Evolutionary conservation across 495 filamentous ascomycete species (phyloP), one percentile per base, ranked within the genome.

Genomic region (Cercophora sp.): DNA sequence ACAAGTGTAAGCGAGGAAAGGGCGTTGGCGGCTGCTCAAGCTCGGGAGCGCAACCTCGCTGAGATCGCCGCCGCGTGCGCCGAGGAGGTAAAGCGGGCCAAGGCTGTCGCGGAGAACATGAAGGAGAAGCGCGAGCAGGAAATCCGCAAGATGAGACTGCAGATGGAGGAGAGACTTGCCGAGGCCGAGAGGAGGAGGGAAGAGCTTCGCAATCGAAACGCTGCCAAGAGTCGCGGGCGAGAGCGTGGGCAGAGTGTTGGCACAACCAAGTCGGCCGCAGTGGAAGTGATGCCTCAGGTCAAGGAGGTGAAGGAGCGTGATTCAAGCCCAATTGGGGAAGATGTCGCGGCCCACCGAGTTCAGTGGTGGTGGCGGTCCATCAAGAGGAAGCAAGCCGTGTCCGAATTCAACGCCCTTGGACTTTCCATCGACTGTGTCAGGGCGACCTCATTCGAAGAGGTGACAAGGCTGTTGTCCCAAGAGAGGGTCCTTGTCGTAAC

Each of bases 61-160:
- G 90, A 96, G 67, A 95, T 97, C 23, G 87, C 91, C 9, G 93
- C 92, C 31, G 84, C 85, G 60, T 97, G 94, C 65, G 92, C 94
- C 46, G 92, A 91, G 64, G 93, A 98, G 69, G 93, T 98, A 41
- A 87, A 87, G 59, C 79, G 91, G 40, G 93, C 94, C 45, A 98
- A 98, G 76, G 86, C 87, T 41, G 80, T 96, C 40, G 93, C 93
- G 2, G 89, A 95, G 72, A 92, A 85, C 52, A 91, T 88, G 71
- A 88, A 91, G 63, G 91, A 92, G 71, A 86, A 87, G 64, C 85
- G 92, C 56, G 89, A 93, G 51, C 86, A 88, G 36, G 91, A 97
- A 54, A 82, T 90, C 58, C 81, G 79, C 59, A 86, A 84, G 56
- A 66, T 92, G 50, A 75, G 68, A 54, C 61, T 82, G 36, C 89